These are phyloP conservation scores for Penicillium paxilli DNA, from an alignment of 495 filamentous ascomycete genomes.

Conservation along the genomic window DNA sequence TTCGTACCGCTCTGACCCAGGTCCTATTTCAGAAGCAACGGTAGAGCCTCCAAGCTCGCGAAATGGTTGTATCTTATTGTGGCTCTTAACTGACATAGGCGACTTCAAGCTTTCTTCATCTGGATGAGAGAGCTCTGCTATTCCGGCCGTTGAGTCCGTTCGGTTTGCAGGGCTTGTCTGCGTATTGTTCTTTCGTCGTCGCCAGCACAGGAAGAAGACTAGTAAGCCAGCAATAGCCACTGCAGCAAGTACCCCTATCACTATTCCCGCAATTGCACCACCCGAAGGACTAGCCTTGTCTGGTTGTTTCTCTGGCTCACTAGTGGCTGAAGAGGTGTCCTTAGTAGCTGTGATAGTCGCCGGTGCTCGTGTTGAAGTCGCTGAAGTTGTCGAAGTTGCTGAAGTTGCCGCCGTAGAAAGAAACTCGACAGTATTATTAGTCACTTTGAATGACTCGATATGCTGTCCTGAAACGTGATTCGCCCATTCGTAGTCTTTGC, in stretches of 20 bases:
- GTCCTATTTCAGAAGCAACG: neutral
- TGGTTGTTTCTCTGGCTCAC: neutral
- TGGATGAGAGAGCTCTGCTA: neutral
- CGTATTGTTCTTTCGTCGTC: neutral
- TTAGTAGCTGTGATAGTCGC: neutral
- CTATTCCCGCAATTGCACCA: slow-evolving; percentile 34
- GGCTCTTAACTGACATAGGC: too few species aligned
- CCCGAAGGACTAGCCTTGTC: slow-evolving; percentile 10
- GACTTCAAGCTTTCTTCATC: neutral
- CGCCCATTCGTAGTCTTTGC: slow-evolving; percentile 3
- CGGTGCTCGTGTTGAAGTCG: slow-evolving; percentile 1
- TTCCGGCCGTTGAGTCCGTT: neutral
- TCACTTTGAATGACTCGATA: slow-evolving; percentile 2
- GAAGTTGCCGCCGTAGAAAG: neutral
- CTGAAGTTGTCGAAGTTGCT: neutral
- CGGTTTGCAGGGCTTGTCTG: neutral
- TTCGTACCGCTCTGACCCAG: neutral
- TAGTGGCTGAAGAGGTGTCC: slow-evolving; percentile 1
- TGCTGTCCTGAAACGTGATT: neutral
- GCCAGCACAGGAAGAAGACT: slow-evolving; percentile 28
- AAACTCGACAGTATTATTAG: neutral
- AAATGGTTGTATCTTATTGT: too few species aligned
- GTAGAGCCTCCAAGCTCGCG: neutral
- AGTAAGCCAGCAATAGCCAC: slow-evolving; percentile 39
- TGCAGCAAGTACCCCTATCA: slow-evolving; percentile 34